These are phyloP conservation scores for Hypericum perforatum DNA, from an alignment of 345 rosid genomes.

Conservation along the genomic window DNA sequence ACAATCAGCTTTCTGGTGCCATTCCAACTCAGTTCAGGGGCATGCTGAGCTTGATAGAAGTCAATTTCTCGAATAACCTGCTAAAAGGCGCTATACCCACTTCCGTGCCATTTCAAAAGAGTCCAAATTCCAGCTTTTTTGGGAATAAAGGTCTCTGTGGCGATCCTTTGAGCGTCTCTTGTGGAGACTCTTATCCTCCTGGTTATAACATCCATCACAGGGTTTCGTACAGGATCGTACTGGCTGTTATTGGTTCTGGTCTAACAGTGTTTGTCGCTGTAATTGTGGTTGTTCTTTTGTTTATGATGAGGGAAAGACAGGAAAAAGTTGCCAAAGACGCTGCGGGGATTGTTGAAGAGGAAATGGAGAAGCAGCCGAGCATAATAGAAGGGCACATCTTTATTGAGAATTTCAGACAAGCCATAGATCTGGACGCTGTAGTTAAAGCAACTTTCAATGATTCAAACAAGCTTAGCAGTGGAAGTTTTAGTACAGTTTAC, in stretches of 20 bases:
- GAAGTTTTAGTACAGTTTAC: slow-evolving; percentile 87
- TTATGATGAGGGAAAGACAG: slow-evolving; percentile 93
- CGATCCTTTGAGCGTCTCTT: slow-evolving; percentile 55
- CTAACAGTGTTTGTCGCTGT: slow-evolving; percentile 78
- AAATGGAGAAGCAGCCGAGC: slow-evolving; percentile 37
- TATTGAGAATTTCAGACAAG: slow-evolving; percentile 79
- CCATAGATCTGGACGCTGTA: slow-evolving; percentile 77
- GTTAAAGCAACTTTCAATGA: slow-evolving; percentile 79
- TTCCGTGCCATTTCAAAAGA: slow-evolving; percentile 80
- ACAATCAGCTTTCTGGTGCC: slow-evolving; percentile 23
- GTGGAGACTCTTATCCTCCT: slow-evolving; percentile 34
- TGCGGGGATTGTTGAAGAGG: slow-evolving; percentile 36
- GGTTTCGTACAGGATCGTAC: slow-evolving; percentile 74
- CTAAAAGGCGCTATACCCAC: slow-evolving; percentile 30
- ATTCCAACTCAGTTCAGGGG: slow-evolving; percentile 26
- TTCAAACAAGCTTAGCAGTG: slow-evolving; percentile 62
- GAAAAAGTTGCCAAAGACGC: slow-evolving; percentile 59
- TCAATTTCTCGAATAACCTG: slow-evolving; percentile 23
- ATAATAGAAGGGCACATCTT: slow-evolving; percentile 74
- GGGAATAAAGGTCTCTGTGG: slow-evolving; percentile 89
- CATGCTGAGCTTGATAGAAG: slow-evolving; percentile 27
- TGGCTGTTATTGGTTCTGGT: slow-evolving; percentile 87
- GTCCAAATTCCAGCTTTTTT: slow-evolving; percentile 62
- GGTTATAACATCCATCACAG: slow-evolving; percentile 45
- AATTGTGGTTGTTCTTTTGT: slow-evolving; percentile 71